Conservation (phyloP, 805 yeast species). For the Komagataella ulmi region DNA sequence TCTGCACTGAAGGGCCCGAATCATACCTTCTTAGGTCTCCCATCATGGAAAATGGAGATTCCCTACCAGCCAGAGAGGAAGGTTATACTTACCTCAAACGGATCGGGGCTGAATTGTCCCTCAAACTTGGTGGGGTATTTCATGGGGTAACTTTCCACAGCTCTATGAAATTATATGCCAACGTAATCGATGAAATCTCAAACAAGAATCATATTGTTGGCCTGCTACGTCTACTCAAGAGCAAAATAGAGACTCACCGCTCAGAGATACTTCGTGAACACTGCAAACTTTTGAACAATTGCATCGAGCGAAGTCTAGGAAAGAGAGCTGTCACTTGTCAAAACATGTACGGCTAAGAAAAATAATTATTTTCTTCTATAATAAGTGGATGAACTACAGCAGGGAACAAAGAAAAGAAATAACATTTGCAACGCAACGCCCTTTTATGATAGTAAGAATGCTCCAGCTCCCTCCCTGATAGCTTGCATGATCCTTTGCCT, state of each 20-base stretch:
- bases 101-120: constrained; percentile 18
- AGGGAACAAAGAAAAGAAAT: too few relatives aligned
- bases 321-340: constrained; percentile 28
- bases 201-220: constrained; percentile 40
- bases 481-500: constrained; percentile 49
- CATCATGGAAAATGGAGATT: constrained; percentile 7
- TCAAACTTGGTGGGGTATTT: constrained; percentile 6
- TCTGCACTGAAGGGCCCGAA: constrained; percentile 35
- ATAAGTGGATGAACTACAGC: not conserved
- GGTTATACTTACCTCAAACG: constrained; percentile 34
- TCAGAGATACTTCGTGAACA: constrained; percentile 50
- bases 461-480: constrained; percentile 77
- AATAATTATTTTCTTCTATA: too few relatives aligned
- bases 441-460: constrained; percentile 53
- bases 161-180: constrained; percentile 21
- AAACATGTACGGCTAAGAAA: constrained; percentile 24
- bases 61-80: constrained; percentile 26
- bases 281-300: constrained; percentile 32
- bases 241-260: constrained; percentile 20
- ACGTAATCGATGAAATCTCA: constrained; percentile 18
- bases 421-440: not conserved
- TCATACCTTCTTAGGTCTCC: constrained; percentile 8
- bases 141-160: constrained; percentile 19
- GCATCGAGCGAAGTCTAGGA: constrained; percentile 41
- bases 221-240: constrained; percentile 25